A percentile compares a stretch with the other conserved stretches of the same genome.
Evolutionary conservation across 2,329 filamentous ascomycete species (phyloP).

Genomic region (Ceratocystis harringtonii): DNA sequence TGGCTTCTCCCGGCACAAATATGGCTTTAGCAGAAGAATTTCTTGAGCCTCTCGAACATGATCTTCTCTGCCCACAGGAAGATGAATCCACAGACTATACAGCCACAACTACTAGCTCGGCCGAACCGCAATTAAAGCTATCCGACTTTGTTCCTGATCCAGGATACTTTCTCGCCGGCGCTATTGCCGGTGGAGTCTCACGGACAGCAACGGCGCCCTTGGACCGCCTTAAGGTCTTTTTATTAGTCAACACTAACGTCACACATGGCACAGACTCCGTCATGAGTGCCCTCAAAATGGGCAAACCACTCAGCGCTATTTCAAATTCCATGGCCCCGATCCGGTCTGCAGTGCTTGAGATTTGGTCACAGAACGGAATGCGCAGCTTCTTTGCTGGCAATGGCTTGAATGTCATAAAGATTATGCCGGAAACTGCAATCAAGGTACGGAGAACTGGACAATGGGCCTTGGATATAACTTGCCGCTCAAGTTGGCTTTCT

Average conservation of each 20-base stretch:
- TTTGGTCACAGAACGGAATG: slow-evolving; percentile 11
- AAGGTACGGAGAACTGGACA: slow-evolving; percentile 34
- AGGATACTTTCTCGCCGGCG: slow-evolving; percentile 97
- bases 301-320: slow-evolving; percentile 48
- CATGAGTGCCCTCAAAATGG: slow-evolving; percentile 52
- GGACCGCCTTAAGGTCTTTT: slow-evolving; percentile 91
- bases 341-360: slow-evolving; percentile 43
- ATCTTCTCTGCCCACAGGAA: neutral
- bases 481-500: neutral
- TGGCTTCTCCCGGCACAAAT: neutral
- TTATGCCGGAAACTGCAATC: slow-evolving; percentile 97
- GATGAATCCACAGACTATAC: slow-evolving; percentile 1
- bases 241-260: slow-evolving; percentile 70
- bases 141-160: slow-evolving; percentile 61
- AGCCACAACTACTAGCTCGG: neutral
- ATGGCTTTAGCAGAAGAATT: neutral
- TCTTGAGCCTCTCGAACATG: neutral
- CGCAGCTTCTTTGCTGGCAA: slow-evolving; percentile 48
- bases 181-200: slow-evolving; percentile 84
- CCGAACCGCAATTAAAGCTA: slow-evolving; percentile 30
- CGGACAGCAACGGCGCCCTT: slow-evolving; percentile 90
- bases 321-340: slow-evolving; percentile 56
- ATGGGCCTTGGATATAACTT: neutral
- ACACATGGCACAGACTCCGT: slow-evolving; percentile 34
- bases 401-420: slow-evolving; percentile 89